Conservation (phyloP, 2,329 filamentous ascomycete genomes). For the Beauveria australis region DNA sequence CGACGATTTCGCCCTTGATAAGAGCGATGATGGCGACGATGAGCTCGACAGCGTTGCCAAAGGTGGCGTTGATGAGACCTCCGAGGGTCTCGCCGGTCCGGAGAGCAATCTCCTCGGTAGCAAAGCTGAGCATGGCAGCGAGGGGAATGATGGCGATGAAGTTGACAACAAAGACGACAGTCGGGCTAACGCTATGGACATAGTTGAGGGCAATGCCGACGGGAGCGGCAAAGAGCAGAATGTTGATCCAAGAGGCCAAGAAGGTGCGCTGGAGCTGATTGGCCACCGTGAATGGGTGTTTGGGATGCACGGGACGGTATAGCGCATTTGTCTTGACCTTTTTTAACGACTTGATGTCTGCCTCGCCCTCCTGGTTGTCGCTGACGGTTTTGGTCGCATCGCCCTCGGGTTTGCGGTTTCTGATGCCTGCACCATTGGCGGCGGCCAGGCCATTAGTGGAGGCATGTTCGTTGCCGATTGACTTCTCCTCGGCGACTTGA, state of each 20-base stretch:
- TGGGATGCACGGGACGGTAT: slow-evolving; percentile 40
- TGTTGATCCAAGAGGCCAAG: slow-evolving; percentile 79
- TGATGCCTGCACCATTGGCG: slow-evolving; percentile 18
- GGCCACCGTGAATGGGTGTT: slow-evolving; percentile 47
- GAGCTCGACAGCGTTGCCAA: slow-evolving; percentile 86
- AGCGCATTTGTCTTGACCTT: slow-evolving; percentile 32
- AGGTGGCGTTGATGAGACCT: slow-evolving; percentile 81
- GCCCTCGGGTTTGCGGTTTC: slow-evolving; percentile 25
- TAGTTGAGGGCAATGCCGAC: slow-evolving; percentile 71
- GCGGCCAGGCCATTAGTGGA: slow-evolving; percentile 16
- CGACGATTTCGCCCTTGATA: slow-evolving; percentile 62
- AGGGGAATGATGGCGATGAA: slow-evolving; percentile 90
- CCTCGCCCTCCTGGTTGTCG: slow-evolving; percentile 13
- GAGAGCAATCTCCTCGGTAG: slow-evolving; percentile 82
- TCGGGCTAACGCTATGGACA: slow-evolving; percentile 40
- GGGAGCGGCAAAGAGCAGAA: slow-evolving; percentile 70
- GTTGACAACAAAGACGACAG: slow-evolving; percentile 76
- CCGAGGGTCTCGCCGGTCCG: slow-evolving; percentile 78
- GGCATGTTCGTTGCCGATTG: slow-evolving; percentile 16
- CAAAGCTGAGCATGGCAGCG: slow-evolving; percentile 77
- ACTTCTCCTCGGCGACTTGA: slow-evolving; percentile 16
- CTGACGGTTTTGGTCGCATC: slow-evolving; percentile 13
- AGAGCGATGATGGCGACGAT: slow-evolving; percentile 85
- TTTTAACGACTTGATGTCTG: slow-evolving; percentile 30
- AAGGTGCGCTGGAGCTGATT: slow-evolving; percentile 68